phyloP scores from a whole-genome alignment of 2,329 filamentous ascomycete genomes.

The Cordyceps cicadae region DNA sequence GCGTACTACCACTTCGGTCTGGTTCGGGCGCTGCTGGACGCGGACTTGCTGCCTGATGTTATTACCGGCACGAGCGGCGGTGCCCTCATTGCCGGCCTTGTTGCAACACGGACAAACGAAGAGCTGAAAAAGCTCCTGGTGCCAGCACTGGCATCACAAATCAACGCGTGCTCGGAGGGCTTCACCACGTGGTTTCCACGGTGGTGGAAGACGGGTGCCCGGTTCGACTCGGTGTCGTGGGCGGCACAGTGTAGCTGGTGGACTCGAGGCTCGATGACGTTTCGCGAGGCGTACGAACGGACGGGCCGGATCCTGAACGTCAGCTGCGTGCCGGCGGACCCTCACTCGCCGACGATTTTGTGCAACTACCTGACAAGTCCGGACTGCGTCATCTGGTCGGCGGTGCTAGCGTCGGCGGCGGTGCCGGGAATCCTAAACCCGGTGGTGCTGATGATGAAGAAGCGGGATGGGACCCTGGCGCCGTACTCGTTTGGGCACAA shows the following conservation, averaged over 20 bases:
- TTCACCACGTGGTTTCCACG: slow-evolving; percentile 68
- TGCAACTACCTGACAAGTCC: slow-evolving; percentile 93
- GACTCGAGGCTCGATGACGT: slow-evolving; percentile 83
- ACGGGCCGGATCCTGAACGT: slow-evolving; percentile 94
- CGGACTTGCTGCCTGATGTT: slow-evolving; percentile 77
- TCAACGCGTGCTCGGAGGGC: slow-evolving; percentile 76
- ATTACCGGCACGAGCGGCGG: slow-evolving; percentile 96
- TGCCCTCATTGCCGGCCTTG: slow-evolving; percentile 76
- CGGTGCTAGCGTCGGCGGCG: slow-evolving; percentile 86
- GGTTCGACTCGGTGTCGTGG: slow-evolving; percentile 93
- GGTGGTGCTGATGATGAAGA: slow-evolving; percentile 88
- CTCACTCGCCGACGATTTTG: slow-evolving; percentile 83
- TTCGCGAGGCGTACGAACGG: slow-evolving; percentile 86
- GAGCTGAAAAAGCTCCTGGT: slow-evolving; percentile 80
- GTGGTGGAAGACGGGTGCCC: slow-evolving; percentile 87
- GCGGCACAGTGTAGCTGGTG: slow-evolving; percentile 82
- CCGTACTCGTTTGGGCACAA: slow-evolving; percentile 98
- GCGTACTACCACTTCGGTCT: slow-evolving; percentile 97
- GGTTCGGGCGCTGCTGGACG: slow-evolving; percentile 79
- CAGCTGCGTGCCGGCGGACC: slow-evolving; percentile 89
- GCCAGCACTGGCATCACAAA: slow-evolving; percentile 75
- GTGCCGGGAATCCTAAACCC: slow-evolving; percentile 95
- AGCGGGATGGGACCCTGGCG: slow-evolving; percentile 62
- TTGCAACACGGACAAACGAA: slow-evolving; percentile 84
- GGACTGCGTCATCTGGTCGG: slow-evolving; percentile 97